Base-by-base conservation (phyloP, 2,329 filamentous ascomycete species). In the Penicillium sp. region DNA sequence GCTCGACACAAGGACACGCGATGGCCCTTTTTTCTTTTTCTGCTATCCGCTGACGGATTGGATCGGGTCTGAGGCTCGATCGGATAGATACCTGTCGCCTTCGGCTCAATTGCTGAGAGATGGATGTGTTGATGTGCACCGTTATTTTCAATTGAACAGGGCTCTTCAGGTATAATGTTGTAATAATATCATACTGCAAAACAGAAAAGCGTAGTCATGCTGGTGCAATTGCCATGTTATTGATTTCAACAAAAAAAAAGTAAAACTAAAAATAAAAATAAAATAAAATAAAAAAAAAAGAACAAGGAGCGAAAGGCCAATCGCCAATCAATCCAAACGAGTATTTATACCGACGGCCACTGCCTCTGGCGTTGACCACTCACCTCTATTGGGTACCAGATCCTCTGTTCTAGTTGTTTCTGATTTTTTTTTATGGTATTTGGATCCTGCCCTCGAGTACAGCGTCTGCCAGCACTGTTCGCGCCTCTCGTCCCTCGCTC, bases 361-460 rank as follows among this genome's bases (percentile, higher is more conserved):
- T 41, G 35, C 35, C 35, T 41, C 35, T 41, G 35, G 35, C 35
- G 35, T 41, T 15, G 35, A 41, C 35, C 35, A 38, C 26, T 26
- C 53, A 60, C 53, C 53, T 52, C 58, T 49, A 65, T 65, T 65
- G 66, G 64, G 64, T 62, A 61, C 52, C 56, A 64, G 60, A 64
- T 62, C 64, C 68, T 60, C 52, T 64, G 55, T 53, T 66, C 63
- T 68, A 64, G 62, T 67, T 60, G 53, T 61, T 63, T 58, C 62
- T 51, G 31, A 45, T 47, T 59, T 29, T 30, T 52, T 30, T 51
- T 52, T 29, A 38, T 49, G 44, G 62, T 54, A 49, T 50, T 13
- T 41, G 35, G 11, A 41, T 41, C 35, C 35, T 13, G 35, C 6
- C 35, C 35, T 41, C 35, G 11, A 41, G 35, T 41, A 41, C 35